Evolutionary conservation across 441 rosid genomes (phyloP), one percentile per base, ranked within the genome.

Genomic region (Dalechampia spathulata): DNA sequence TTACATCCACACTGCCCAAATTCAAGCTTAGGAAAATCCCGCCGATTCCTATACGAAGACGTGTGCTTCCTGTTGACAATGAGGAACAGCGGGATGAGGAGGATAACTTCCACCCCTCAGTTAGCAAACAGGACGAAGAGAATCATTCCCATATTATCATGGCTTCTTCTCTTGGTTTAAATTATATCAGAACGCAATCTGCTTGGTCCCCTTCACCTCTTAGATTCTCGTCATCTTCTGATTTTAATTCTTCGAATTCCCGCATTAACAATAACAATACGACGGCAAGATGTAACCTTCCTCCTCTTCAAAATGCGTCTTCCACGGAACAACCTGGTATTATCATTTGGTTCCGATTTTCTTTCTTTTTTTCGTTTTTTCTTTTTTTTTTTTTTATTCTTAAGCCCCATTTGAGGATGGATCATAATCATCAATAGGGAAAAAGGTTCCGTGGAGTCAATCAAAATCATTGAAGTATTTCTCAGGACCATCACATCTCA

Each of bases 171-270:
- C 78, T 92, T 17, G 88, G 94, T 40, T 69, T 94, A 55, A 87
- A 90, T 44, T 83, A 80, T 50, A 94, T 94, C 55, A 76, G 65
- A 72, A 94, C 97, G 27, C 85, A 79, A 70, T 87, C 90, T 10
- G 57, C 59, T 59, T 71, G 72, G 14, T 61, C 78, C 23, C 76
- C 71, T 17, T 83, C 92, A 52, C 81, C 85, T 51, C 78, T 85
- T 51, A 63, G 90, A 48, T 73, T 81, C 49, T 75, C 83, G 0
- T 75, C 82, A 0, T 41, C 75, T 11, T 47, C 59, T 2, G 77
- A 8, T 30, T 3, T 30, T 12, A 49, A 69, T 56, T 68, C 79
- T n/a, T 58, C 55, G 55, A 55, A 32, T 60, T 19, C 58, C 12
- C 57, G 46, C 36, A 65, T 53, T 61, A 57, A 54, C 30, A 51